These are phyloP conservation scores for Hypoxylon sp. DNA, from an alignment of 2,329 filamentous ascomycete genomes.

Conservation along the genomic window DNA sequence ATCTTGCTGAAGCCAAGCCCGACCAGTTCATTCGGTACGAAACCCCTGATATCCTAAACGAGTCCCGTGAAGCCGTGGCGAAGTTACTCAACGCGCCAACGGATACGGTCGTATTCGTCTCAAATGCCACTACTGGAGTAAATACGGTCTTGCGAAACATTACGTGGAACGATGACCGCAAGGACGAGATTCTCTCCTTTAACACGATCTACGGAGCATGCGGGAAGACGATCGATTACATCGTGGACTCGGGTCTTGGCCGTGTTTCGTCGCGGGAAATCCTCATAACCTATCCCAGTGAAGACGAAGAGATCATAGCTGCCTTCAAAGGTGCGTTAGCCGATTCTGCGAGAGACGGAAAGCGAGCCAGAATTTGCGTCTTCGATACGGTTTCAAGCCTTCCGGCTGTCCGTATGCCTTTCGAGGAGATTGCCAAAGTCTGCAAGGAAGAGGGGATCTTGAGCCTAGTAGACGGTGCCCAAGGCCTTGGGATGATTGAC, in stretches of 20 bases:
- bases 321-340: constrained; percentile 73
- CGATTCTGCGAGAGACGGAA: constrained; percentile 67
- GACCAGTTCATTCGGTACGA: constrained; percentile 83
- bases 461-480: constrained; percentile 86
- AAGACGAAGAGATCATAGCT: constrained; percentile 75
- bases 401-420: constrained; percentile 86
- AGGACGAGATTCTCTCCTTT: constrained; percentile 85
- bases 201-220: constrained; percentile 84
- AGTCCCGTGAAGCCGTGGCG: constrained; percentile 75
- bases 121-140: constrained; percentile 84
- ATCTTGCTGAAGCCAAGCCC: constrained; percentile 75
- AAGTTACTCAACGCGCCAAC: constrained; percentile 75
- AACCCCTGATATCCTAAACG: constrained; percentile 73
- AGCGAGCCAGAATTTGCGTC: constrained; percentile 76
- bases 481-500: constrained; percentile 84
- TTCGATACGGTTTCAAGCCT: constrained; percentile 87
- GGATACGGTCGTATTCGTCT: constrained; percentile 80
- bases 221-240: constrained; percentile 78
- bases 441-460: constrained; percentile 79
- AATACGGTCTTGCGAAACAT: constrained; percentile 87
- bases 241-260: constrained; percentile 75
- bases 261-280: constrained; percentile 68
- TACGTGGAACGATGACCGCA: constrained; percentile 75
- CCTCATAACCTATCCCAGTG: constrained; percentile 75
- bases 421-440: constrained; percentile 73